Conservation (phyloP, 495 filamentous ascomycete species). For the Penicillium silybi region DNA sequence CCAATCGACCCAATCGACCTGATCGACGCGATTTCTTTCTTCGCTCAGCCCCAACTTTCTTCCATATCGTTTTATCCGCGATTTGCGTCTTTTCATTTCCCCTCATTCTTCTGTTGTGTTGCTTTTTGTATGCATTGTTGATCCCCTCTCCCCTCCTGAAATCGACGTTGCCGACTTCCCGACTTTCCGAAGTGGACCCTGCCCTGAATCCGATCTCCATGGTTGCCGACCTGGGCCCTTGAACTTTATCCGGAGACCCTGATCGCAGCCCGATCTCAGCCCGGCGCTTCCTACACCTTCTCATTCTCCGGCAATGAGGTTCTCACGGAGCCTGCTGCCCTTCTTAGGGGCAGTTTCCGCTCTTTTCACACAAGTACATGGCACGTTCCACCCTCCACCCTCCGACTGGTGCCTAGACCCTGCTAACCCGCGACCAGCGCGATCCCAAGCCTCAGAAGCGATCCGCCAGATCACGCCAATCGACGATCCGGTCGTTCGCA, state of each 20-base stretch:
- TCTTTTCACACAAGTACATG: conserved; percentile 16
- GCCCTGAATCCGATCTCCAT: background rate
- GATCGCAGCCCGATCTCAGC: background rate
- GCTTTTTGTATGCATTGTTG: background rate
- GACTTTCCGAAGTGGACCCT: background rate
- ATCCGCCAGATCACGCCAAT: conserved; percentile 69
- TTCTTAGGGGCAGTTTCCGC: conserved; percentile 14
- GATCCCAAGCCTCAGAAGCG: conserved; percentile 72
- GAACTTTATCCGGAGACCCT: conserved; percentile 5
- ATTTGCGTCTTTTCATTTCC: background rate
- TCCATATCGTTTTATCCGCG: background rate
- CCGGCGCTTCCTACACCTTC: background rate
- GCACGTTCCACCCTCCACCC: background rate
- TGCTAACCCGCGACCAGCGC: conserved; percentile 41
- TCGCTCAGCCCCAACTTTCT: background rate
- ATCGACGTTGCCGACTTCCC: background rate
- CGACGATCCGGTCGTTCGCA: conserved; percentile 72
- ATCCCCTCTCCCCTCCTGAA: too few relatives aligned
- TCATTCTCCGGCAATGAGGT: conserved; percentile 21
- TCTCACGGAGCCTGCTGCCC: conserved; percentile 15
- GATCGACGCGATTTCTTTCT: background rate
- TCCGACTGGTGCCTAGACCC: background rate
- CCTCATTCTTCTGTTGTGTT: background rate
- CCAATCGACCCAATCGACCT: too few relatives aligned
- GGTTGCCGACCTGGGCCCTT: conserved; percentile 1